A percentile compares a stretch with the other conserved stretches of the same genome.
Conservation (phyloP, 2,329 filamentous ascomycete genomes). For the Fusarium tjaetaba region DNA sequence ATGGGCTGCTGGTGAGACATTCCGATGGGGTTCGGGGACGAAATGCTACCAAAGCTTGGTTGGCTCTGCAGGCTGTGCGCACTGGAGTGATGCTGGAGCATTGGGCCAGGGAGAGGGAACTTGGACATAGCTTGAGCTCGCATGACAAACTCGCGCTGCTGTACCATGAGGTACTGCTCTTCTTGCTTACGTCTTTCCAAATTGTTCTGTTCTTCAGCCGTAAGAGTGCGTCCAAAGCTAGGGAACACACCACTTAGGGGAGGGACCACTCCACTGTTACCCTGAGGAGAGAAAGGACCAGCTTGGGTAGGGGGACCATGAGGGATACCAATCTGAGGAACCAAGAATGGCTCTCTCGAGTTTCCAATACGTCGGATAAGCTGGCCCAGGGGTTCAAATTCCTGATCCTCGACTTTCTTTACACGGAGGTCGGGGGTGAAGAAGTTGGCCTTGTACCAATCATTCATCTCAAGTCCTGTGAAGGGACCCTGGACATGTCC, state of each 20-base stretch:
- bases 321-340: slow-evolving; percentile 94
- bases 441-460: slow-evolving; percentile 99
- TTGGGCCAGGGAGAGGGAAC: slow-evolving; percentile 66
- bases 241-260: slow-evolving; percentile 95
- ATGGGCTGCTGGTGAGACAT: slow-evolving; percentile 62
- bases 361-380: slow-evolving; percentile 96
- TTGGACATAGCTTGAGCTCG: slow-evolving; percentile 84
- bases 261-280: slow-evolving; percentile 75
- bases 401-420: slow-evolving; percentile 90
- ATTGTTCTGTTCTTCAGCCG: slow-evolving; percentile 97
- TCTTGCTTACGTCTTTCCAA: slow-evolving; percentile 96
- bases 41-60: slow-evolving; percentile 94
- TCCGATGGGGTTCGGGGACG: slow-evolving; percentile 83
- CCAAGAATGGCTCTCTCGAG: slow-evolving; percentile 95
- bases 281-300: slow-evolving; percentile 59
- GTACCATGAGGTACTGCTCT: slow-evolving; percentile 95
- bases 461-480: slow-evolving; percentile 98
- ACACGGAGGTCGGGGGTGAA: slow-evolving; percentile 95
- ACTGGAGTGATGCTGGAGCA: slow-evolving; percentile 91
- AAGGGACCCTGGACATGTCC: slow-evolving; percentile 93
- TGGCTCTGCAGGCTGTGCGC: slow-evolving; percentile 97
- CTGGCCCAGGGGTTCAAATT: slow-evolving; percentile 95
- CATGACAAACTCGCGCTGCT: slow-evolving; percentile 91
- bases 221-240: slow-evolving; percentile 94
- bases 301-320: slow-evolving; percentile 77